A percentile compares a stretch with the other conserved stretches of the same genome.
Conservation (phyloP, 805 yeast genomes). For the Starmera quercuum region DNA sequence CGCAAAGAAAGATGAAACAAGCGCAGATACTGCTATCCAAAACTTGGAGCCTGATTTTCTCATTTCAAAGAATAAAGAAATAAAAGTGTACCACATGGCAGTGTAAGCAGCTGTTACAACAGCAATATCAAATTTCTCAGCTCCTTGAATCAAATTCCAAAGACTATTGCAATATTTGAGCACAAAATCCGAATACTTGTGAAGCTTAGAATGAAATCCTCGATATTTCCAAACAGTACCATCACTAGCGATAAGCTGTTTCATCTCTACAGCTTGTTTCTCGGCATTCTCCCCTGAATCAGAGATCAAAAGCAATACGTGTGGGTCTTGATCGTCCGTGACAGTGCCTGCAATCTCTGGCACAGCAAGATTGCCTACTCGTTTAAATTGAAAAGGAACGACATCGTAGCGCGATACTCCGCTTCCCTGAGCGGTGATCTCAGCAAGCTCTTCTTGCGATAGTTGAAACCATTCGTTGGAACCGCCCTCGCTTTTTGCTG, state of each 20-base stretch:
- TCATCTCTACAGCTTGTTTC: constrained; percentile 1
- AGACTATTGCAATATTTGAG: constrained; percentile 32
- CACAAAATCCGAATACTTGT: constrained; percentile 48
- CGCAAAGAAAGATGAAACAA: constrained; percentile 75
- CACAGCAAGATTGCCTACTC: constrained; percentile 29
- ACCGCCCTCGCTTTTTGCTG: no score
- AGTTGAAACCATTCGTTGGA: no score
- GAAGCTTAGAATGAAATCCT: constrained; percentile 42
- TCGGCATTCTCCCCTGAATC: constrained; percentile 12
- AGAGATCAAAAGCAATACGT: constrained; percentile 32
- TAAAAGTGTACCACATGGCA: constrained; percentile 82
- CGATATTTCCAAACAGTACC: constrained; percentile 57
- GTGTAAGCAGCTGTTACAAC: constrained; percentile 73
- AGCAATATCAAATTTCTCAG: constrained; percentile 80
- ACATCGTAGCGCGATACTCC: constrained; percentile 40
- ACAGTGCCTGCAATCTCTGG: constrained; percentile 36
- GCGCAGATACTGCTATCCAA: constrained; percentile 78
- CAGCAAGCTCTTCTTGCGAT: no score
- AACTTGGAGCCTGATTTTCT: constrained; percentile 69
- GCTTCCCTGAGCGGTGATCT: no score
- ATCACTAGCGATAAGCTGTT: constrained; percentile 20
- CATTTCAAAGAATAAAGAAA: constrained; percentile 72
- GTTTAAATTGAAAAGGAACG: constrained; percentile 51
- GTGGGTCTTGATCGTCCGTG: constrained; percentile 32
- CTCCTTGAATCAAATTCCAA: constrained; percentile 46